Evolutionary conservation across 2,329 filamentous ascomycete genomes (phyloP), one percentile per base, ranked within the genome.

Genomic region (Cadophora malorum): DNA sequence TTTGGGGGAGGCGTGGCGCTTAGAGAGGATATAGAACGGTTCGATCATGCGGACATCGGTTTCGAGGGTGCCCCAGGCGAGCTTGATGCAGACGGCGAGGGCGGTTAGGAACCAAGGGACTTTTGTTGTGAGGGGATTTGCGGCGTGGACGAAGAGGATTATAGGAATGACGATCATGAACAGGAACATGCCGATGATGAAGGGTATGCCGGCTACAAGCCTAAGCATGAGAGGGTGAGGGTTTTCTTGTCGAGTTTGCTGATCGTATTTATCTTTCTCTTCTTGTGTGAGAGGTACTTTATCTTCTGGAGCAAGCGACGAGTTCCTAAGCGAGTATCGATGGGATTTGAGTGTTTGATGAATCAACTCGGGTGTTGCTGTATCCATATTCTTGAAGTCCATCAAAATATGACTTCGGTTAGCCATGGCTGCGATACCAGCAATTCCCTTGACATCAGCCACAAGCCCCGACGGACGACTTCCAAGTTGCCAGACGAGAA

Each of bases 351-450:
- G 82, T 72, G 84, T 86, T 61, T 87, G 82, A 76, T 93, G 90
- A 52, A 93, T 92, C 63, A 89, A 85, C 60, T 87, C 81, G 64
- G 90, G 87, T 4, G 84, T 87, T 8, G 87, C 89, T 0, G 87
- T 86, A 75, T 93, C 91, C 79, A 91, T 86, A 66, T 89, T 89
- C 70, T 88, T 88, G 75, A 93, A 93, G 75, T 93, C 91, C 79
- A 88, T 88, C 70, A 93, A 80, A 76, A 93, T 91, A 72, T 93
- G 90, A 70, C 86, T 88, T 69, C 87, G 86, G 2, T 91, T 90
- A 10, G 91, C 90, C 90, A 93, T 92, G 66, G 90, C 88, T 6
- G 91, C 91, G 47, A 93, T 83, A 1, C 91, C 91, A 1, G 90
- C 90, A 63, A 93, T 91, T 6, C 91, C 91, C 72, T 88, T 88